Evolutionary conservation across 805 yeast species (phyloP), one percentile per base, ranked within the genome.

Genomic region (Dipodascopsis uninucleata): DNA sequence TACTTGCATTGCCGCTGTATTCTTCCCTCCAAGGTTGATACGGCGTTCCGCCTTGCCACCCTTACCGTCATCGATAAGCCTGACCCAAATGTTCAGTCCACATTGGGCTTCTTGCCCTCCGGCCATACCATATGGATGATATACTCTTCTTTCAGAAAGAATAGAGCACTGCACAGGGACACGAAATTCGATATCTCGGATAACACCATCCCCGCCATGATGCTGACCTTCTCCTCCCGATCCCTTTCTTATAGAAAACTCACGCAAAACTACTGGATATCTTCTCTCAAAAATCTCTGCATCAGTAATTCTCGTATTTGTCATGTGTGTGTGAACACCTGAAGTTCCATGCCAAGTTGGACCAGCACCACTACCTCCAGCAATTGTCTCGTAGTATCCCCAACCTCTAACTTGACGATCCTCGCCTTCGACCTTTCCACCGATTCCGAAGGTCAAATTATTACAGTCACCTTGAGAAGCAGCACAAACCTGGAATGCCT

Each of bases 391-490:
- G 34, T 52, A 53, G 32, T 46, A 52, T 2, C 53, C 56, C 58
- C 58, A 57, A 1, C 61, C 60, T 14, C 52, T 47, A 21, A 49
- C 42, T 17, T 47, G 46, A n/a, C 41, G 52, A 5, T 41, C 47
- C 12, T 77, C 58, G 54, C 74, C 57, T 8, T 65, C 67, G 44
- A 64, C 68, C 46, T 75, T 74, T 36, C 87, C 90, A 50, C 82
- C 85, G 22, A 76, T 77, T 20, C 97, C 97, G 69, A 89, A 90
- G 0, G 96, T 89, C 57, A 90, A 78, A 66, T 90, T 93, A 66
- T 93, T 90, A 64, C 96, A 86, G 48, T 93, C 88, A 33, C 97
- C 96, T 66, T 90, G 97, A 1, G 97, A 88, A 54, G 88, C 96
- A 2, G 97, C 97, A 70, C 87, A 84, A 4, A 88, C 87, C 49